Conservation (phyloP, 192 early-diverging fungal species). For the Coemansia sp. region DNA sequence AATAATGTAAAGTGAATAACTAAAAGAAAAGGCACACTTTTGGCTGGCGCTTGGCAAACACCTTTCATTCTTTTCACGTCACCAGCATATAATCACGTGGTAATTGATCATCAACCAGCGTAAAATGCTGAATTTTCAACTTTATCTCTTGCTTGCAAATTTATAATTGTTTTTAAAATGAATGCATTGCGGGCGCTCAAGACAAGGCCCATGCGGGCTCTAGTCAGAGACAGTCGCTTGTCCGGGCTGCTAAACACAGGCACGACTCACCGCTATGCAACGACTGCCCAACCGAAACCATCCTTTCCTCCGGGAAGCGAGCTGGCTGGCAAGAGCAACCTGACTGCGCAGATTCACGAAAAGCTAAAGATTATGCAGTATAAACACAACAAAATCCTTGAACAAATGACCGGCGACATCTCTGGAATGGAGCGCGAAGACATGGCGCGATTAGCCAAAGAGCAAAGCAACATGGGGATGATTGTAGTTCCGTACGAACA, state of each 20-base stretch:
- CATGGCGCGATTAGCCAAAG: conserved; percentile 49
- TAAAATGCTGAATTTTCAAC: neutral
- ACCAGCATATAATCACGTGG: neutral
- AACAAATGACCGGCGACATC: conserved; percentile 40
- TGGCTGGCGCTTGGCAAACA: neutral
- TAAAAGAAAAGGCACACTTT: conserved; percentile 1
- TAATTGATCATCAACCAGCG: neutral
- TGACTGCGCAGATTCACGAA: conserved; percentile 43
- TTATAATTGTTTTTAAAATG: neutral
- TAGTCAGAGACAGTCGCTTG: neutral
- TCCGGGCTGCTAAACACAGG: neutral
- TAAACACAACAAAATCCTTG: conserved; percentile 18
- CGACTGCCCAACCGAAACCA: conserved; percentile 1
- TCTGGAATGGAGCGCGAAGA: conserved; percentile 34
- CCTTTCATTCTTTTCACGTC: neutral
- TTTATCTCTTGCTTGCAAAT: neutral
- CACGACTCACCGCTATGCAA: neutral
- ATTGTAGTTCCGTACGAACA: conserved; percentile 31
- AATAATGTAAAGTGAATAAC: neutral
- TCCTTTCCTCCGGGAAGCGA: conserved; percentile 27
- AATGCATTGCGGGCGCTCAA: conserved; percentile 1
- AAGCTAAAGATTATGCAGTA: conserved; percentile 30
- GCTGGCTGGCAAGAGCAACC: conserved; percentile 45
- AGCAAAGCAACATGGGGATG: conserved; percentile 36
- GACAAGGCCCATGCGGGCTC: neutral